phyloP scores from a whole-genome alignment of 805 yeast species.

The Yamadazyma phyllophila region DNA sequence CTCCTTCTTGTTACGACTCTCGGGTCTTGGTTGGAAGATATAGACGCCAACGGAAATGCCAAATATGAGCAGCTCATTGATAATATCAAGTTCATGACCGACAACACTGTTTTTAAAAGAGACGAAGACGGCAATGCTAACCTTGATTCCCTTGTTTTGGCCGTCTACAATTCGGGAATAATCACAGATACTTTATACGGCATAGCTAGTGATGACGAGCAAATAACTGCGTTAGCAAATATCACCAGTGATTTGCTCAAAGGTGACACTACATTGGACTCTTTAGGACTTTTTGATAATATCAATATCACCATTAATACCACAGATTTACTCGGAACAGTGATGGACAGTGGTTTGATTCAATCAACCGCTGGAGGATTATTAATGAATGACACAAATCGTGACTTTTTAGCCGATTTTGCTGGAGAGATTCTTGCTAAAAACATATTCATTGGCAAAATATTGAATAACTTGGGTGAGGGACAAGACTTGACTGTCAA shows the following conservation, averaged over 20 bases:
- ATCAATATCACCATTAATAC: conserved; percentile 23
- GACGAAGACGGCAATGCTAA: conserved; percentile 7
- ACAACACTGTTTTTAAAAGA: conserved; percentile 11
- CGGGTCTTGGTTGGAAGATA: conserved; percentile 11
- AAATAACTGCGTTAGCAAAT: conserved; percentile 28
- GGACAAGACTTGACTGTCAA: conserved; percentile 29
- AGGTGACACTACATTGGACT: conserved; percentile 5
- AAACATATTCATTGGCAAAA: conserved; percentile 28
- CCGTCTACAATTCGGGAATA: conserved; percentile 12
- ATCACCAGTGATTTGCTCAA: conserved; percentile 16
- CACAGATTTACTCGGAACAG: conserved; percentile 20
- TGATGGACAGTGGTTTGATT: conserved; percentile 28
- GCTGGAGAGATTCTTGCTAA: conserved; percentile 26
- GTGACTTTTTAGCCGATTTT: conserved; percentile 22
- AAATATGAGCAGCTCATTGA: conserved; percentile 10
- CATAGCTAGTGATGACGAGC: conserved; percentile 29
- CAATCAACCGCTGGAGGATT: conserved; percentile 23
- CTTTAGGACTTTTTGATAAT: conserved; percentile 3
- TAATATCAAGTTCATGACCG: conserved; percentile 10
- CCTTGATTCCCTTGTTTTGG: conserved; percentile 8
- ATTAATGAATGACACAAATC: conserved; percentile 29
- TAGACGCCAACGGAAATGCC: conserved; percentile 11
- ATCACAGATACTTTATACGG: conserved; percentile 23
- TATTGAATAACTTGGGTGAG: conserved; percentile 32
- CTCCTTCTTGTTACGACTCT: not conserved